A percentile compares a stretch with the other conserved stretches of the same genome.
These are phyloP conservation scores for Phalaenopsis equestris DNA, from an alignment of 106 monocot genomes.

Conservation along the genomic window DNA sequence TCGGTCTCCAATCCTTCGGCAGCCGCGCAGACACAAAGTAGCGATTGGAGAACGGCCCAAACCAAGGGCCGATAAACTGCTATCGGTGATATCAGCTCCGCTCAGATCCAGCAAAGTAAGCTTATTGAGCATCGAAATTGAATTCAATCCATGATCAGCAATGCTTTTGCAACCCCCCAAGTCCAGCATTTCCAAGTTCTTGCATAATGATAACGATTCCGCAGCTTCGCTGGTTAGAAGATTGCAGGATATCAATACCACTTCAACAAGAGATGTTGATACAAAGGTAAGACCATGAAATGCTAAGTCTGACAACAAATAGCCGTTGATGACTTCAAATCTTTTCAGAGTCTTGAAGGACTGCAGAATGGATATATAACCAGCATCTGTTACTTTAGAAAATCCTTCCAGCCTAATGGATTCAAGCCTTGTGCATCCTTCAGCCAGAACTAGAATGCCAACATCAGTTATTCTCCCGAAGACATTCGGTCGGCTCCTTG, in stretches of 20 bases:
- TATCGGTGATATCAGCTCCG: constrained; percentile 60
- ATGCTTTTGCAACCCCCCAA: constrained; percentile 73
- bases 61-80: constrained; percentile 53
- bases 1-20: constrained; percentile 57
- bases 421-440: constrained; percentile 49
- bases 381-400: constrained; percentile 86
- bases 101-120: constrained; percentile 56
- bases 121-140: constrained; percentile 58
- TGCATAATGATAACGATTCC: constrained; percentile 38
- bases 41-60: constrained; percentile 35
- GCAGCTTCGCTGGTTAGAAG: constrained; percentile 56
- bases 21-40: constrained; percentile 54
- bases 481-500: constrained; percentile 25
- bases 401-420: constrained; percentile 71
- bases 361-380: constrained; percentile 59
- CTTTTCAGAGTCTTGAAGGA: constrained; percentile 53
- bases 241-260: constrained; percentile 66
- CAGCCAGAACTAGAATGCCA: constrained; percentile 59
- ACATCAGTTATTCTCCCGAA: constrained; percentile 73
- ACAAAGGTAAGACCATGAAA: constrained; percentile 47
- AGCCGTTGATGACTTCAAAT: constrained; percentile 54
- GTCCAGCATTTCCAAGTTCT: constrained; percentile 50
- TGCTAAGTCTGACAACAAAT: constrained; percentile 63
- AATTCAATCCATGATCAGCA: constrained; percentile 49
- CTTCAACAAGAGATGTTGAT: constrained; percentile 34